Percentiles rank a stretch among this genome's conserved stretches.
These are phyloP conservation scores for Hyphopichia khmerensis DNA, from an alignment of 1,139 yeast genomes.

Conservation along the genomic window DNA sequence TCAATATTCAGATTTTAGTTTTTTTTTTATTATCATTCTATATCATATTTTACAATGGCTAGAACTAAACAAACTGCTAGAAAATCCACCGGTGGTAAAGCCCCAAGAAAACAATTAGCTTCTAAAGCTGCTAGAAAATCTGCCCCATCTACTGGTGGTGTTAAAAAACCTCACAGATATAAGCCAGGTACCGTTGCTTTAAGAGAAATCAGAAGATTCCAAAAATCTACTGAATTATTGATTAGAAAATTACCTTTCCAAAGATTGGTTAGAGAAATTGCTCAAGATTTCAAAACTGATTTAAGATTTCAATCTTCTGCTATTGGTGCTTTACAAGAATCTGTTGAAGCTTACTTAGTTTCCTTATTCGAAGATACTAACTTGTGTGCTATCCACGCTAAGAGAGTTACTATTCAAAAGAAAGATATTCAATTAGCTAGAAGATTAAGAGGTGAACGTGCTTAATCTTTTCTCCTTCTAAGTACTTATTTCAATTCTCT, in stretches of 20 bases:
- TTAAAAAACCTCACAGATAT: slow-evolving; percentile 99
- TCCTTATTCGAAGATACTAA: slow-evolving; percentile 94
- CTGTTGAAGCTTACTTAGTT: slow-evolving; percentile 95
- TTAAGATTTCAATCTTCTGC: slow-evolving; percentile 98
- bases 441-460: slow-evolving; percentile 98
- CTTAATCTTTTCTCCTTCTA: slow-evolving; percentile 32
- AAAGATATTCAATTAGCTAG: slow-evolving; percentile 98
- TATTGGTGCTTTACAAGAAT: slow-evolving; percentile 98
- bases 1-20: slow-evolving; percentile 5
- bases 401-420: slow-evolving; percentile 99
- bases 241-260: slow-evolving; percentile 99
- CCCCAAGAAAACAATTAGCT: slow-evolving; percentile 99
- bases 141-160: slow-evolving; percentile 98
- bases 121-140: slow-evolving; percentile 99
- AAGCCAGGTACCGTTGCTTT: slow-evolving; percentile 99
- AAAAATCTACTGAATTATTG: slow-evolving; percentile 93
- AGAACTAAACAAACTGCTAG: slow-evolving; percentile 99
- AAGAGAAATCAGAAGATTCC: slow-evolving; percentile 99
- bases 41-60: slow-evolving; percentile 67
- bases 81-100: slow-evolving; percentile 99
- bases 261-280: slow-evolving; percentile 97
- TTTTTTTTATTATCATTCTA: slow-evolving; percentile 9
- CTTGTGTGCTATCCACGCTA: slow-evolving; percentile 98
- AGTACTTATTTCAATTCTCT: neutral
- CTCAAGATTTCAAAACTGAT: slow-evolving; percentile 97